phyloP scores from a whole-genome alignment of 2,329 filamentous ascomycete genomes.

The Pyricularia grisea region DNA sequence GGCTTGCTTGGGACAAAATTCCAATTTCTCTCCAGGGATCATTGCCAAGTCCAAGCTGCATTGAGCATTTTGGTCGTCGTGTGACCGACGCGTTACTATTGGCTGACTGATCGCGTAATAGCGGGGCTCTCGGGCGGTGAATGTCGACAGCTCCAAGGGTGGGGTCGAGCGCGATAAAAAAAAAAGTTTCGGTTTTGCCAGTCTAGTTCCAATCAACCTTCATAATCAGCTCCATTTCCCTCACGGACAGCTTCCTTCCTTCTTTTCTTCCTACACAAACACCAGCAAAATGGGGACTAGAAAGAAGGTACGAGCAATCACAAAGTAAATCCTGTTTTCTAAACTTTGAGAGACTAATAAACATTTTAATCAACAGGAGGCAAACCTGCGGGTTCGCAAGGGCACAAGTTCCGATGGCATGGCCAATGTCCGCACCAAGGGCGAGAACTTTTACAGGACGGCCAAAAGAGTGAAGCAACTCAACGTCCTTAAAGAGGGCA shows the following conservation, averaged over 20 bases:
- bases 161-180: neutral
- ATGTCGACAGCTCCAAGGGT: neutral
- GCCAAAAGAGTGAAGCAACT: conserved; percentile 37
- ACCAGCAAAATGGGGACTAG: conserved; percentile 62
- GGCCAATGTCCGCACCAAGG: conserved; percentile 85
- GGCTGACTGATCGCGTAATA: neutral
- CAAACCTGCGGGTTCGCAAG: conserved; percentile 70
- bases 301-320: conserved; percentile 46
- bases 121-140: conserved; percentile 2
- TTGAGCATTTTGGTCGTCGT: neutral
- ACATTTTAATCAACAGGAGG: conserved; percentile 47
- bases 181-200: conserved; percentile 3
- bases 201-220: neutral
- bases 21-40: neutral
- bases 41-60: neutral
- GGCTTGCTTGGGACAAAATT: neutral
- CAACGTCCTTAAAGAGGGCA: conserved; percentile 58
- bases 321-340: neutral
- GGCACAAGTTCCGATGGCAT: conserved; percentile 80
- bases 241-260: conserved; percentile 4
- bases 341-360: neutral
- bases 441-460: conserved; percentile 91
- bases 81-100: neutral
- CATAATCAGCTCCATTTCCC: neutral
- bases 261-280: conserved; percentile 18